Percentiles rank a stretch among this genome's conserved stretches.
Conservation (phyloP, 2,329 filamentous ascomycete genomes). For the Botrytis galanthina region DNA sequence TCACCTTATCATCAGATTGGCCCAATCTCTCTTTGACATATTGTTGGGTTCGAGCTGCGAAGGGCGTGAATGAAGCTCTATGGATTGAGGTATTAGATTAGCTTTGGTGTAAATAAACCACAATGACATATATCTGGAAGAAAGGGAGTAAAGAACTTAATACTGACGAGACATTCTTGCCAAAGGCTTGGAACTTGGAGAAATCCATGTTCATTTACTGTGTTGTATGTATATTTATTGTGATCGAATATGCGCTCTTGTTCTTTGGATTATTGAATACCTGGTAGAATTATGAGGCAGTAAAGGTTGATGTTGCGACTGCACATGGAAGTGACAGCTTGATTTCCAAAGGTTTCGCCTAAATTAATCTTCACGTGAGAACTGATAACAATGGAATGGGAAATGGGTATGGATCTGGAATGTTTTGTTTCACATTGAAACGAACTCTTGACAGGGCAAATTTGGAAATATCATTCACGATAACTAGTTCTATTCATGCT, state of each 20-base stretch:
- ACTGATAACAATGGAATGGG: constrained; percentile 7
- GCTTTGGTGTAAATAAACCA: constrained; percentile 24
- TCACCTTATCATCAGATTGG: constrained; percentile 87
- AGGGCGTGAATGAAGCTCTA: constrained; percentile 85
- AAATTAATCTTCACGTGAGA: constrained; percentile 14
- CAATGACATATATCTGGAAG: constrained; percentile 26
- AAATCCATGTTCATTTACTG: constrained; percentile 51
- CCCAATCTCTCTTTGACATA: constrained; percentile 98
- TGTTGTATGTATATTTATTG: not conserved
- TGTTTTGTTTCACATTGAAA: not conserved
- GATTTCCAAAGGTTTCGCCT: constrained; percentile 1
- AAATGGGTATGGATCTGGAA: not conserved
- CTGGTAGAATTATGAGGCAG: constrained; percentile 9
- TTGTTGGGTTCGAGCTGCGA: constrained; percentile 91
- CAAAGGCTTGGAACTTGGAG: constrained; percentile 62
- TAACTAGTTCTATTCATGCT: not conserved
- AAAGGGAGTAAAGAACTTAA: constrained; percentile 24
- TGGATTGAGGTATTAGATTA: constrained; percentile 42
- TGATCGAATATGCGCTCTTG: not conserved
- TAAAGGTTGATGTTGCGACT: constrained; percentile 19
- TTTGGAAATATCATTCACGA: not conserved
- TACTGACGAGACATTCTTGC: constrained; percentile 66
- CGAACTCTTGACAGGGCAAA: not conserved
- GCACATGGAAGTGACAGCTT: constrained; percentile 15
- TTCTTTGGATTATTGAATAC: not conserved